Conservation (phyloP, 1,284 basidiomycete species). For the Ceratobasidium sp. region DNA sequence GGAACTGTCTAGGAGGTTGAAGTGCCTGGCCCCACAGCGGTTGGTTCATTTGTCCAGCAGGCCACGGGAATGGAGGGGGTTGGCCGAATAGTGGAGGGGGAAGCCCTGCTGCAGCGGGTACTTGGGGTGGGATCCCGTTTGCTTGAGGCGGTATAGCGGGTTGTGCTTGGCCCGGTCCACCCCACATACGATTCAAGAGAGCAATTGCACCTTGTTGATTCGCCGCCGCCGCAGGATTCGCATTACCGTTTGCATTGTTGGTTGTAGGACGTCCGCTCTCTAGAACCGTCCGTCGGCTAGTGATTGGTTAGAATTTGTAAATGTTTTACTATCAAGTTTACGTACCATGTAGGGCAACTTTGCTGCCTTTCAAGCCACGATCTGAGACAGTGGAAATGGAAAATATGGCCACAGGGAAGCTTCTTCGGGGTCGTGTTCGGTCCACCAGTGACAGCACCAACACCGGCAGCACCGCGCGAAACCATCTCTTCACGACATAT, state of each 20-base stretch:
- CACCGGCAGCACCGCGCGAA: conserved; percentile 25
- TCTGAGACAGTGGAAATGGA: conserved; percentile 97
- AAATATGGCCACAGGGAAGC: conserved; percentile 95
- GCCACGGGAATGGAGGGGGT: conserved; percentile 47
- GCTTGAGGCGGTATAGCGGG: conserved; percentile 42
- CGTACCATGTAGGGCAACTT: conserved; percentile 82
- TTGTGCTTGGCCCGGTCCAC: conserved; percentile 17
- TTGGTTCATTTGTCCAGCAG: conserved; percentile 24
- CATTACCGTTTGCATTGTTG: conserved; percentile 55
- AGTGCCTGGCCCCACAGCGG: conserved; percentile 12
- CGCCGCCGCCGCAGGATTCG: conserved; percentile 49
- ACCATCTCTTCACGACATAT: conserved; percentile 99
- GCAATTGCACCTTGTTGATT: conserved; percentile 36
- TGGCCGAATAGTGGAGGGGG: conserved; percentile 49
- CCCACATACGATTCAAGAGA: conserved; percentile 34
- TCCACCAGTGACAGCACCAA: conserved; percentile 65
- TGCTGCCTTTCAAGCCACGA: conserved; percentile 97
- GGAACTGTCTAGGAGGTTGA: conserved; percentile 45
- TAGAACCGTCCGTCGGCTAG: conserved; percentile 87
- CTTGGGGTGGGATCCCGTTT: conserved; percentile 41
- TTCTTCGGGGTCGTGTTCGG: conserved; percentile 97
- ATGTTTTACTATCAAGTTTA: conserved; percentile 32
- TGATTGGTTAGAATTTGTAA: conserved; percentile 46
- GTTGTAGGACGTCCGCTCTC: conserved; percentile 61
- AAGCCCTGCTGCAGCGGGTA: conserved; percentile 45